A percentile compares a stretch with the other conserved stretches of the same genome.
These are phyloP conservation scores for Tilletia setariae DNA, from an alignment of 1,284 basidiomycete genomes.

Conservation along the genomic window DNA sequence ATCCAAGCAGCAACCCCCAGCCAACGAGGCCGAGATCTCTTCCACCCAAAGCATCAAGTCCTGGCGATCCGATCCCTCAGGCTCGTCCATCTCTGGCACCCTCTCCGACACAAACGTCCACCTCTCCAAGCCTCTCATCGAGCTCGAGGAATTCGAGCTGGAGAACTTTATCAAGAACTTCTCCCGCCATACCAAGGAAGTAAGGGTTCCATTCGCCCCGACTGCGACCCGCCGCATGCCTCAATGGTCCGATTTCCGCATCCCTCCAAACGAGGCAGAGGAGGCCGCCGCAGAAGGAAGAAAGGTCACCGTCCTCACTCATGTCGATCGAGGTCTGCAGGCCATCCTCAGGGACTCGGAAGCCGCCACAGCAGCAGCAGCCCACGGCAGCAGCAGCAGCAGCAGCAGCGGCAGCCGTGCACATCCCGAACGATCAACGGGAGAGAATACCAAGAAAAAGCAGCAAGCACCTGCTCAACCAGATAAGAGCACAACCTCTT, in stretches of 20 bases:
- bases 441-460: too few relatives aligned
- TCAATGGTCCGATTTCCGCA: conserved; percentile 49
- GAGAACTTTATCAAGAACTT: conserved; percentile 50
- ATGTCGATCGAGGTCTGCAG: conserved; percentile 48
- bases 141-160: conserved; percentile 51
- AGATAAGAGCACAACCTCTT: too few relatives aligned
- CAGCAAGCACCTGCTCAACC: too few relatives aligned
- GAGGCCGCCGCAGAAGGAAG: conserved; percentile 25
- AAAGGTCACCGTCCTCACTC: conserved; percentile 30
- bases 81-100: conserved; percentile 3
- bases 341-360: conserved; percentile 26
- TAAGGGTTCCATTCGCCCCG: conserved; percentile 35
- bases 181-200: conserved; percentile 47
- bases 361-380: too few relatives aligned
- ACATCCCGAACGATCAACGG: too few relatives aligned
- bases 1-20: background rate
- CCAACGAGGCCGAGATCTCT: background rate
- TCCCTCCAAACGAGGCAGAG: conserved; percentile 39
- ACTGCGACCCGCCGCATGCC: conserved; percentile 40
- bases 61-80: background rate
- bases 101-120: background rate
- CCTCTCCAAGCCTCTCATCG: conserved; percentile 33
- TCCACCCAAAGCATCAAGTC: conserved; percentile 11
- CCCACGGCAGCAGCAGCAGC: too few relatives aligned
- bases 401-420: too few relatives aligned